phyloP scores from a whole-genome alignment of 179 eudicot genomes.

The Heliamphora pulchella region DNA sequence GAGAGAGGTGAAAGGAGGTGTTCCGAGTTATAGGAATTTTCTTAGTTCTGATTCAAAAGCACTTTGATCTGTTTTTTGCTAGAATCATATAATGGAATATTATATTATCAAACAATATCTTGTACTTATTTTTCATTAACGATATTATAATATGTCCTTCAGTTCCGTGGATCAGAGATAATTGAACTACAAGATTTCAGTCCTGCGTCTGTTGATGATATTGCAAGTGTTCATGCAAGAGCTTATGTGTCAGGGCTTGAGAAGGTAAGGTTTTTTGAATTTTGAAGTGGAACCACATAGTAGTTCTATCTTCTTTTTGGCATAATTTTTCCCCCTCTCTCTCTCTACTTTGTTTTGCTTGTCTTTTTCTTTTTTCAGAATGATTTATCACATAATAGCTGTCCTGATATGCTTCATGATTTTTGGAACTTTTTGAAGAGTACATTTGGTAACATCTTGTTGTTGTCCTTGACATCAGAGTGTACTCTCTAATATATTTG shows the following conservation, averaged over 20 bases:
- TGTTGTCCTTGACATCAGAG: background rate
- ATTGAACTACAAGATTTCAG: constrained; percentile 53
- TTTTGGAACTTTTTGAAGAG: background rate
- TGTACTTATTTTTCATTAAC: background rate
- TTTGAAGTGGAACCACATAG: constrained; percentile 3
- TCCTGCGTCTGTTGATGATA: constrained; percentile 66
- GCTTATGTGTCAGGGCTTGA: constrained; percentile 84
- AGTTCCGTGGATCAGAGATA: constrained; percentile 67
- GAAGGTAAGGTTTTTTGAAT: constrained; percentile 45
- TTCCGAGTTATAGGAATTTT: background rate
- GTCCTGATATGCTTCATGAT: background rate
- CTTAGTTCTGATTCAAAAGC: background rate
- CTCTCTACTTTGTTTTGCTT: background rate
- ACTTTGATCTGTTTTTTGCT: background rate
- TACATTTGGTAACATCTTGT: background rate
- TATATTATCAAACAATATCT: background rate
- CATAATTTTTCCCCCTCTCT: background rate
- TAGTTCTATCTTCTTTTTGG: background rate
- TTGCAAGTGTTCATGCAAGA: constrained; percentile 68
- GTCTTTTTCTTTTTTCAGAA: background rate
- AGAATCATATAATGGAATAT: background rate
- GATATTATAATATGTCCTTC: constrained; percentile 20
- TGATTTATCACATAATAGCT: background rate
- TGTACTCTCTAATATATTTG: background rate
- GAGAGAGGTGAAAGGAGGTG: too few relatives aligned